Percentiles rank a stretch among this genome's conserved stretches.
These are phyloP conservation scores for Nannochloropsis salina DNA, from an alignment of 108 stramenopile genomes.

Conservation along the genomic window DNA sequence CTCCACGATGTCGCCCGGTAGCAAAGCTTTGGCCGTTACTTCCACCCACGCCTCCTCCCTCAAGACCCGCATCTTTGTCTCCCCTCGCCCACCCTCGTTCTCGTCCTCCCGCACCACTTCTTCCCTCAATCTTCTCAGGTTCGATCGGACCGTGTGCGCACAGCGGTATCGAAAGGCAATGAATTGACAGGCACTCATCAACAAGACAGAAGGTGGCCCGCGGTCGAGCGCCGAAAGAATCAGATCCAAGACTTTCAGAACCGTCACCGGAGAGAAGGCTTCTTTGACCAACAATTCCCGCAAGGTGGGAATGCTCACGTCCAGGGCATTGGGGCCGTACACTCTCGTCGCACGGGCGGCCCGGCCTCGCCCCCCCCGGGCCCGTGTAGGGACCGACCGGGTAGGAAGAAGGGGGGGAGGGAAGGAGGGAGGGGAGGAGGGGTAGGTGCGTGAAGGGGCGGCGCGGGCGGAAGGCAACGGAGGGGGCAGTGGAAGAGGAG, in stretches of 20 bases:
- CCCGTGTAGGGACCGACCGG: slow-evolving; percentile 1
- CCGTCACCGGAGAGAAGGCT: not conserved
- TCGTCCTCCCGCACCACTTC: not conserved
- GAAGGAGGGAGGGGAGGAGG: slow-evolving; percentile 19
- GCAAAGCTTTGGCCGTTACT: slow-evolving; percentile 23
- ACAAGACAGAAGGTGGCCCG: not conserved
- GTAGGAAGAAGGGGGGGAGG: not conserved
- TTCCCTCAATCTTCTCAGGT: not conserved
- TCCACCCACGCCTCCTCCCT: slow-evolving; percentile 28
- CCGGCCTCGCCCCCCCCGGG: not conserved
- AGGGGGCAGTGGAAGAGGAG: not conserved
- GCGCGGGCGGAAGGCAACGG: slow-evolving; percentile 4
- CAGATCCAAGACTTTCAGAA: not conserved
- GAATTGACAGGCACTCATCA: not conserved
- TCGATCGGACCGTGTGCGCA: not conserved
- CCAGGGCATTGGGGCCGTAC: not conserved
- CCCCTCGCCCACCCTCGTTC: not conserved
- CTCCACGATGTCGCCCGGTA: slow-evolving; percentile 35
- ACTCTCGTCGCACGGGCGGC: not conserved
- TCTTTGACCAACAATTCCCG: not conserved
- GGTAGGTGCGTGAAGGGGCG: not conserved
- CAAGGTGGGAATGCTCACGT: not conserved
- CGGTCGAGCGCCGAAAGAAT: not conserved
- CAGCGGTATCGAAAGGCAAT: not conserved
- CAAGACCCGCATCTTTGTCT: slow-evolving; percentile 28